Percentiles rank a stretch among this genome's conserved stretches.
Conservation (phyloP, 2,329 filamentous ascomycete species). For the Septoria linicola region DNA sequence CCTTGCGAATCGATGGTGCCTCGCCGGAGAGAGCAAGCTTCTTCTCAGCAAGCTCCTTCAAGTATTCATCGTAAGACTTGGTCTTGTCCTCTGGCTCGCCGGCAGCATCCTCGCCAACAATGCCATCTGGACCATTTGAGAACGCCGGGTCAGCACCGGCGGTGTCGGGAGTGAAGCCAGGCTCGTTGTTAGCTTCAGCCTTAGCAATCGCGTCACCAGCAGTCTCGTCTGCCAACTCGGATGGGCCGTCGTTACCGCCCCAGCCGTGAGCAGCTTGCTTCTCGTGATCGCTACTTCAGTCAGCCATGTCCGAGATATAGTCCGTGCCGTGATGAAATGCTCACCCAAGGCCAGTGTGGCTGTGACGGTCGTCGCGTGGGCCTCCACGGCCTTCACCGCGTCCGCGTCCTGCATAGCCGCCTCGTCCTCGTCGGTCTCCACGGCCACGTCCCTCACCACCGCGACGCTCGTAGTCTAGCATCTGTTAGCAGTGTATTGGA, state of each 20-base stretch:
- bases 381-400: constrained; percentile 47
- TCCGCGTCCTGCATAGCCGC: constrained; percentile 45
- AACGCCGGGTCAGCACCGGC: constrained; percentile 46
- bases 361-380: constrained; percentile 61
- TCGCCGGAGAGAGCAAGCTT: constrained; percentile 68
- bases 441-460: constrained; percentile 53
- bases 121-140: constrained; percentile 46
- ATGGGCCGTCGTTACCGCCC: constrained; percentile 74
- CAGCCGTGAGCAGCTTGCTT: constrained; percentile 89
- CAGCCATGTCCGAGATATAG: constrained; percentile 1
- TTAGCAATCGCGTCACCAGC: constrained; percentile 86
- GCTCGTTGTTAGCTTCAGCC: constrained; percentile 36
- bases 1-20: constrained; percentile 72
- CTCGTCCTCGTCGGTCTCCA: constrained; percentile 50
- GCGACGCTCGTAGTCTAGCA: constrained; percentile 35
- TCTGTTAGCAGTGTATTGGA: not conserved
- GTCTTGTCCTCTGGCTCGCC: constrained; percentile 67
- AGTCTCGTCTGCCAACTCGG: constrained; percentile 87
- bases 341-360: constrained; percentile 59
- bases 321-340: too few relatives aligned
- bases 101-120: constrained; percentile 32
- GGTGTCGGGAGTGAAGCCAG: constrained; percentile 33
- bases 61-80: constrained; percentile 87
- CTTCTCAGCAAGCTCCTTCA: constrained; percentile 73
- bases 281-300: constrained; percentile 64